Percentiles rank a stretch among this genome's conserved stretches.
These are phyloP conservation scores for Glycine latifolia DNA, from an alignment of 306 rosid species.

Conservation along the genomic window DNA sequence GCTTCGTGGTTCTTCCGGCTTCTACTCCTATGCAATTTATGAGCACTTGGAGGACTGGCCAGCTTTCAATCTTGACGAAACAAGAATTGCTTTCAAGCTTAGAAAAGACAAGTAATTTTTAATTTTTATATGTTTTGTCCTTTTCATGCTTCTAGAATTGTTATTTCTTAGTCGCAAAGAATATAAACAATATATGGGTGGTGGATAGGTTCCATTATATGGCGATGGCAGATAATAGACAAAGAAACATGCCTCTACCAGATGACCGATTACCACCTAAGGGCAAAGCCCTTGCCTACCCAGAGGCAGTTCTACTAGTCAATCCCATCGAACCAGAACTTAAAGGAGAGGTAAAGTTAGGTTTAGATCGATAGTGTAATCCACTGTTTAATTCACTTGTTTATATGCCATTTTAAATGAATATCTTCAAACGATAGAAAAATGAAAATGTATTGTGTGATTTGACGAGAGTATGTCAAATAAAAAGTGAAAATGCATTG, in stretches of 20 bases:
- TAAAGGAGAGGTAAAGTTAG: conserved; percentile 72
- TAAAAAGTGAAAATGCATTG: no score
- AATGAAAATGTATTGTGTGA: not conserved
- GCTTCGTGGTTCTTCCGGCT: conserved; percentile 85
- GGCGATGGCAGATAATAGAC: conserved; percentile 93
- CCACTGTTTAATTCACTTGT: not conserved
- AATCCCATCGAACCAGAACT: conserved; percentile 76
- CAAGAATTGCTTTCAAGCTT: conserved; percentile 93
- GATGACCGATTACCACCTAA: conserved; percentile 67
- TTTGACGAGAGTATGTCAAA: no score
- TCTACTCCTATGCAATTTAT: conserved; percentile 87
- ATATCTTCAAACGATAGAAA: not conserved
- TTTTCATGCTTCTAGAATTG: conserved; percentile 5
- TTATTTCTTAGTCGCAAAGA: conserved; percentile 5
- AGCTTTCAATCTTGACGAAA: conserved; percentile 76
- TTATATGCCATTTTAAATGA: not conserved
- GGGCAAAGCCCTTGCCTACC: conserved; percentile 71
- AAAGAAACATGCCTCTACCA: conserved; percentile 89
- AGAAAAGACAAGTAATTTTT: conserved; percentile 79
- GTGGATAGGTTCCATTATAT: conserved; percentile 82
- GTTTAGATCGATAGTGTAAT: not conserved
- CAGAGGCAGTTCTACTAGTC: conserved; percentile 85
- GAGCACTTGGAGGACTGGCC: conserved; percentile 89
- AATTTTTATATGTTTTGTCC: not conserved
- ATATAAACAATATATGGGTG: no score